Conservation (phyloP, 176 grass and related monocot genomes). For the Musa acuminata region DNA sequence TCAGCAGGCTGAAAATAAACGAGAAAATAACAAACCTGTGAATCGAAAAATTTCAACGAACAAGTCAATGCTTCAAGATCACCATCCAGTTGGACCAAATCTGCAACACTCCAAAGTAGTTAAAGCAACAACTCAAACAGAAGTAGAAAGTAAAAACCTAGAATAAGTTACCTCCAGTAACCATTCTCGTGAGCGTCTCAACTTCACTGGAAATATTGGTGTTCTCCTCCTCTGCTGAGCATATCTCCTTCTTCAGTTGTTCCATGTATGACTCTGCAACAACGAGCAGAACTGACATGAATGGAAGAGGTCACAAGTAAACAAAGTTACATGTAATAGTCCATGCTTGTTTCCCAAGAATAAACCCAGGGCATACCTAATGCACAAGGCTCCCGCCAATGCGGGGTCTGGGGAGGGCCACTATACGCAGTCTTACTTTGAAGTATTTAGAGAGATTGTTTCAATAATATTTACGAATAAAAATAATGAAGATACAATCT, state of each 20-base stretch:
- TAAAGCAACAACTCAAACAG: conserved; percentile 4
- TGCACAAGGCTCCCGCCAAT: no score
- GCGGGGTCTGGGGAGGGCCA: no score
- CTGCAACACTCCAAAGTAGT: conserved; percentile 22
- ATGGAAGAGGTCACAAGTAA: neutral
- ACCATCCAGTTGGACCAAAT: conserved; percentile 42
- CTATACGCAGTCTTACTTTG: no score
- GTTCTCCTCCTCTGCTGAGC: conserved; percentile 34
- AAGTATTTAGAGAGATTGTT: no score
- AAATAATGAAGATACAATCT: neutral
- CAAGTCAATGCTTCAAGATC: conserved; percentile 44
- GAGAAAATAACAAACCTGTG: conserved; percentile 36
- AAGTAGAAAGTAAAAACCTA: conserved; percentile 11
- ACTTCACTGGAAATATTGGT: conserved; percentile 38
- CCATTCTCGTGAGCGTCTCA: conserved; percentile 20
- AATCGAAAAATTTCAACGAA: conserved; percentile 33
- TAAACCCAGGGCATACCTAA: neutral
- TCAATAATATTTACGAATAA: neutral
- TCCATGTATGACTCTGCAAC: conserved; percentile 40
- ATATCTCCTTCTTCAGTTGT: conserved; percentile 41
- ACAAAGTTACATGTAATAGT: neutral
- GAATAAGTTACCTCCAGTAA: conserved; percentile 28
- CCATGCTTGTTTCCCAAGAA: neutral
- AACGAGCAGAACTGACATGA: neutral
- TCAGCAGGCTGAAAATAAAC: neutral